phyloP scores from a whole-genome alignment of 1,284 basidiomycete species.

The Volvariella volvacea region DNA sequence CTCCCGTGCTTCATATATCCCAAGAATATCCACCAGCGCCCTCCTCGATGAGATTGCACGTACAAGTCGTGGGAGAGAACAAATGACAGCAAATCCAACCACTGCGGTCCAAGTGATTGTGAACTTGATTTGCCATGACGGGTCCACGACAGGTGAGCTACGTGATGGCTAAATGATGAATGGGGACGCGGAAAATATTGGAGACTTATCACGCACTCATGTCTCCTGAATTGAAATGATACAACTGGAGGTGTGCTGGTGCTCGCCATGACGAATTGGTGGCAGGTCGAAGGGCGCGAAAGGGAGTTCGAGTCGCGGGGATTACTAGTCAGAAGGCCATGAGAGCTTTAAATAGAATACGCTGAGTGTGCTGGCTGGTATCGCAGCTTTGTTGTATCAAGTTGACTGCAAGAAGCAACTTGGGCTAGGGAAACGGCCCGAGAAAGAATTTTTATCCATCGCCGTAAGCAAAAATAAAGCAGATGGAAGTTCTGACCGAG shows the following conservation, averaged over 20 bases:
- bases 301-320: not conserved
- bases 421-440: not conserved
- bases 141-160: slow-evolving; percentile 76
- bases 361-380: no score
- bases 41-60: slow-evolving; percentile 36
- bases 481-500: no score
- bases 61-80: slow-evolving; percentile 47
- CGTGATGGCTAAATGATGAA: not conserved
- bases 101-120: slow-evolving; percentile 66
- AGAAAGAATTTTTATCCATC: no score
- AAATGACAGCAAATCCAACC: slow-evolving; percentile 45
- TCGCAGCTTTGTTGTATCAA: no score
- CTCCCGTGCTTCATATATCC: slow-evolving; percentile 37
- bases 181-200: no score
- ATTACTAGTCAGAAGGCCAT: no score
- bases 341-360: no score
- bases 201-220: slow-evolving; percentile 49
- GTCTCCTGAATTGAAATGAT: slow-evolving; percentile 51
- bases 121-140: slow-evolving; percentile 72
- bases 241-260: slow-evolving; percentile 51
- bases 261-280: slow-evolving; percentile 28
- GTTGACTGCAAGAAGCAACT: no score
- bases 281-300: not conserved
- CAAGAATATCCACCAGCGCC: slow-evolving; percentile 36
- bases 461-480: no score